Conservation (phyloP, 352 stramenopile genomes). For the Globisporangium emineosum region DNA sequence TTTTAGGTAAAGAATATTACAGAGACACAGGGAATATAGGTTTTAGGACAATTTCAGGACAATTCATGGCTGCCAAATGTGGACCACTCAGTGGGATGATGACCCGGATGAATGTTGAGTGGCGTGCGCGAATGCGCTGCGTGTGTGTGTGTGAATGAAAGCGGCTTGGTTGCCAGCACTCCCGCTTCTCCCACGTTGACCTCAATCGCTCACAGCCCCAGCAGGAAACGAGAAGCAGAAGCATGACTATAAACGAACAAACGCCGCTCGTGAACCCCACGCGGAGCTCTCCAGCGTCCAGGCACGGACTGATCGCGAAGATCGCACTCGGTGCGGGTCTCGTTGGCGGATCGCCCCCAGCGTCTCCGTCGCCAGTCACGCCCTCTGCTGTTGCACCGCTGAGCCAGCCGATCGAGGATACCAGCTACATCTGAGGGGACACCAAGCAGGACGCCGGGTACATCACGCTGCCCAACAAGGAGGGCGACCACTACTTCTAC, state of each 20-base stretch:
- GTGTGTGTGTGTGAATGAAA: conserved; percentile 94
- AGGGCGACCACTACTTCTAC: conserved; percentile 71
- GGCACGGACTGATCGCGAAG: background rate
- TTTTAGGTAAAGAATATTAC: no score
- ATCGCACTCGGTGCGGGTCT: background rate
- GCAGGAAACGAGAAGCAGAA: background rate
- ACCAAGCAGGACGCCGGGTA: conserved; percentile 38
- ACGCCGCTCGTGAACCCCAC: background rate
- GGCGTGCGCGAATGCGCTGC: no score
- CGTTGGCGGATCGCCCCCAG: background rate
- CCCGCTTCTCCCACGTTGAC: background rate
- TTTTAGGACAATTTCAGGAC: no score
- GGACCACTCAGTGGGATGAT: no score
- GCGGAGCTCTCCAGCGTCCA: background rate
- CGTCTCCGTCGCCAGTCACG: background rate
- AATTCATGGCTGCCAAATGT: no score
- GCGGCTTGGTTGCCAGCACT: conserved; percentile 76
- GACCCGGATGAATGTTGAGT: no score
- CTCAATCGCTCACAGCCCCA: background rate
- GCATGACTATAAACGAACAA: background rate
- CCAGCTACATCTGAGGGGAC: background rate
- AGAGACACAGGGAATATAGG: no score
- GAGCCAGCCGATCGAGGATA: background rate
- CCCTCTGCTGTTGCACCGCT: background rate
- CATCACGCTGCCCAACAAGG: conserved; percentile 47